Evolutionary conservation across 78 protist species (phyloP), one percentile per base, ranked within the genome.

Genomic region (Protostelium mycophagum): DNA sequence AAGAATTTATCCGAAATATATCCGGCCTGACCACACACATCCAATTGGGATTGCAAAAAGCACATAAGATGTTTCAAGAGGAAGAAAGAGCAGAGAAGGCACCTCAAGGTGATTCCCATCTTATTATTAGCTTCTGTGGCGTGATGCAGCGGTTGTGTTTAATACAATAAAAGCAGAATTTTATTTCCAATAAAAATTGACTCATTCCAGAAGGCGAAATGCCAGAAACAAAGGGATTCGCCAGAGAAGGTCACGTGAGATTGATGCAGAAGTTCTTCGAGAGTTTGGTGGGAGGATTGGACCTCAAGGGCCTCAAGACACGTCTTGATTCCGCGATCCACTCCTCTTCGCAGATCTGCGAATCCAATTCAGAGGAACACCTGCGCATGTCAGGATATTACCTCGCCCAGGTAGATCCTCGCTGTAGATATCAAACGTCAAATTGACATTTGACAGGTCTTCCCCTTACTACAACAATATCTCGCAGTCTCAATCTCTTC

Each of bases 391-490:
- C 73, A 25, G 73, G 73, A 51, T 5, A 5, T 16, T 51, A 51
- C 73, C 16, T 51, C 31, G 73, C 31, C 5, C 73, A 51, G 73
- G 73, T 51, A n/a, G n/a, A n/a, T n/a, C n/a, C n/a, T n/a, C n/a
- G 73, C 73, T 51, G 31, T 16, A 51, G 5, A 5, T 25, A 25
- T 16, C 16, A 16, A 51, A 25, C 73, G 73, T 16, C 73, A 25
- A 5, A 5, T 16, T 51, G 31, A 51, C 73, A 5, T 16, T 51
- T 16, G 5, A 51, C 73, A 51, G 73, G 16, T 89, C 9, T 35
- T 83, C 1, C 94, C 94, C 88, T 29, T 92, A 34, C 38, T 93
- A n/a, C n/a, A 87, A 28, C 93, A 93, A 73, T 87, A 51, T 38
- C 36, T 87, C 35, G 63, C 86, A 16, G 63, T 93, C 36, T 86